Percentiles rank a stretch among this genome's conserved stretches.
Evolutionary conservation across 2,329 filamentous ascomycete species (phyloP).

Genomic region (Fusarium austroafricanum): DNA sequence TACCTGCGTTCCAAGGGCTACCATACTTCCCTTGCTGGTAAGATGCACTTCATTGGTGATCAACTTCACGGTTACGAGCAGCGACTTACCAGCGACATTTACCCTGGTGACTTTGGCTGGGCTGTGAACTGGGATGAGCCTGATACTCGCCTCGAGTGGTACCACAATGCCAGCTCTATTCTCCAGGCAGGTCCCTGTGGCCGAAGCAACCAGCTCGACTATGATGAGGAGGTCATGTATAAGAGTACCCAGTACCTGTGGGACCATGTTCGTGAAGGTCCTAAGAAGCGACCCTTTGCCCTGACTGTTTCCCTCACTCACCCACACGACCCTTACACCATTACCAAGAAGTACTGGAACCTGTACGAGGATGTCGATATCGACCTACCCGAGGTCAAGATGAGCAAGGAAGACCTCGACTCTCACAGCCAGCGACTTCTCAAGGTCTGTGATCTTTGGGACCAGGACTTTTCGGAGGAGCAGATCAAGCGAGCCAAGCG

Average conservation of each 20-base stretch:
- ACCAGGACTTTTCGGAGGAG: conserved; percentile 83
- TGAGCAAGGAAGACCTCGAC: conserved; percentile 85
- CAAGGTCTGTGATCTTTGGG: conserved; percentile 88
- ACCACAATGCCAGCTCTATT: conserved; percentile 95
- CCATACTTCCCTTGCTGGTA: conserved; percentile 89
- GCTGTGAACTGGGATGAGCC: conserved; percentile 96
- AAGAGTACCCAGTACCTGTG: conserved; percentile 90
- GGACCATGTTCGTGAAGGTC: conserved; percentile 86
- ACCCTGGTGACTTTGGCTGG: conserved; percentile 95
- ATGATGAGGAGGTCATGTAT: conserved; percentile 96
- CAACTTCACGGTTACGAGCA: conserved; percentile 95
- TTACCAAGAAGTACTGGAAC: conserved; percentile 94
- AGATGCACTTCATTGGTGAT: conserved; percentile 98
- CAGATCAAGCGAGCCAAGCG: conserved; percentile 87
- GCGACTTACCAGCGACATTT: conserved; percentile 93
- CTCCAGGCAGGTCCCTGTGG: conserved; percentile 89
- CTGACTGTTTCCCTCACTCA: conserved; percentile 94
- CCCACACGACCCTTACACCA: conserved; percentile 94
- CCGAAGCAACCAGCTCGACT: conserved; percentile 94
- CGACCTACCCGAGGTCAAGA: conserved; percentile 79
- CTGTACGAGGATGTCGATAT: conserved; percentile 91
- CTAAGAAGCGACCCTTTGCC: conserved; percentile 80
- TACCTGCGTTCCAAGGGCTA: conserved; percentile 88
- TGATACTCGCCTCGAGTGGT: conserved; percentile 88
- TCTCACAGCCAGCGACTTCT: conserved; percentile 87